Evolutionary conservation across 139 green algal species (phyloP), one percentile per base, ranked within the genome.

Genomic region (Ostreobium quekettii): DNA sequence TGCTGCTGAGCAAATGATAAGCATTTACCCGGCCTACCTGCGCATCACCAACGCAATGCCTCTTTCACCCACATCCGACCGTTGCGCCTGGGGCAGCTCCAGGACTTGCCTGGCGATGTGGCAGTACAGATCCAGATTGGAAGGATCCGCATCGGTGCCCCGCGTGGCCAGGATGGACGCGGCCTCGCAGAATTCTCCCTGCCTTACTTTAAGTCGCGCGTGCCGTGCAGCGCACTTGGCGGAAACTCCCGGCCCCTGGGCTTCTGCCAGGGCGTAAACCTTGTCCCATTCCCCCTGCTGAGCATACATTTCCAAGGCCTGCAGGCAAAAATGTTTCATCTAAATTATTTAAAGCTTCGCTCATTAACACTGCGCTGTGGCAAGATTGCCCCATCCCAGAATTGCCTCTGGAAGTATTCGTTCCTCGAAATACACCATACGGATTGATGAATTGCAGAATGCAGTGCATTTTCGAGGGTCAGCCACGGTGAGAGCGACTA

Each of bases 61-160:
- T 71, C 72, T 76, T n/a, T 66, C 36, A 30, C 60, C 49, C 68
- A 70, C 4, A 61, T 86, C 83, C 7, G 67, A 72, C 37, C 78
- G 66, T 46, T 77, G 64, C 36, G 39, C 36, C 62, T 59, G 47
- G n/a, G 66, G n/a, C 36, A 66, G 61, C 8, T 37, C 68, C 60
- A 91, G 77, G 39, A 93, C 76, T 36, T 76, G 81, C 24, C 61
- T 42, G 29, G 75, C 79, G 29, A 93, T 78, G 36, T 82, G 75
- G 32, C 66, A 48, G 76, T 93, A 90, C 53, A 91, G 75, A 56
- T 86, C 79, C 42, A 81, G 84, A 47, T 86, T 75, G 37, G 61
- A 49, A 15, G 76, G 68, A 4, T 76, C 71, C 1, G 64, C 33
- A 15, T 38, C 64, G 19, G 80, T 71, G 37, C 82, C 82, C 60